Percentiles rank a stretch among this genome's conserved stretches.
Evolutionary conservation across 169 alveolate genomes (phyloP).

Genomic region (Plasmodium gallinaceum): DNA sequence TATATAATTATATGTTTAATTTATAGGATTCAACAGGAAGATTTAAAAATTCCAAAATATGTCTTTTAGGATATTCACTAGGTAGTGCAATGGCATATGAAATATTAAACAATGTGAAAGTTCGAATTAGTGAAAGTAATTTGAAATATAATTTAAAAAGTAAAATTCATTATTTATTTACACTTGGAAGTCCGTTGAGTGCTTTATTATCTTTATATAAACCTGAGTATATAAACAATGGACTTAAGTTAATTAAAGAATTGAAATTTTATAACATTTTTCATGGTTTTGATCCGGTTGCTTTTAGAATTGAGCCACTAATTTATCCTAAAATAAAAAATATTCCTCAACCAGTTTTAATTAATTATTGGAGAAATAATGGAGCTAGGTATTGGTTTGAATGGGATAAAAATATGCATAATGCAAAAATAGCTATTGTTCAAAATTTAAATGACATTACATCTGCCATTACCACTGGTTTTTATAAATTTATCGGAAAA

Average conservation of each 20-base stretch:
- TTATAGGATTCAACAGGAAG: slow-evolving; percentile 84
- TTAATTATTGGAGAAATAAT: slow-evolving; percentile 89
- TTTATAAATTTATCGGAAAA: slow-evolving; percentile 75
- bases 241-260: slow-evolving; percentile 80
- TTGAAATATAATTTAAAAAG: slow-evolving; percentile 78
- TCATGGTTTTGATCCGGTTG: slow-evolving; percentile 92
- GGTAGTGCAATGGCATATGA: slow-evolving; percentile 90
- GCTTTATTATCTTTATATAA: slow-evolving; percentile 83
- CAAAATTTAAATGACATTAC: slow-evolving; percentile 82
- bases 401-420: slow-evolving; percentile 88
- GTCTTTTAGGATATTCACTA: slow-evolving; percentile 87
- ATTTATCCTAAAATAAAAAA: slow-evolving; percentile 82
- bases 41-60: slow-evolving; percentile 85
- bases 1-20: not conserved
- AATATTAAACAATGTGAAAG: slow-evolving; percentile 77
- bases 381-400: slow-evolving; percentile 90
- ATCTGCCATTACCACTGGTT: slow-evolving; percentile 81
- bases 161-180: slow-evolving; percentile 87
- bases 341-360: slow-evolving; percentile 88
- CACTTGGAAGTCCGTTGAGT: slow-evolving; percentile 90
- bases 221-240: slow-evolving; percentile 85
- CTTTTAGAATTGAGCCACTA: slow-evolving; percentile 86
- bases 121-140: slow-evolving; percentile 63
- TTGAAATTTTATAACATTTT: slow-evolving; percentile 85
- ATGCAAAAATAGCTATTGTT: slow-evolving; percentile 81